These are phyloP conservation scores for Termitomyces sp. DNA, from an alignment of 768 basidiomycete genomes.

Conservation along the genomic window DNA sequence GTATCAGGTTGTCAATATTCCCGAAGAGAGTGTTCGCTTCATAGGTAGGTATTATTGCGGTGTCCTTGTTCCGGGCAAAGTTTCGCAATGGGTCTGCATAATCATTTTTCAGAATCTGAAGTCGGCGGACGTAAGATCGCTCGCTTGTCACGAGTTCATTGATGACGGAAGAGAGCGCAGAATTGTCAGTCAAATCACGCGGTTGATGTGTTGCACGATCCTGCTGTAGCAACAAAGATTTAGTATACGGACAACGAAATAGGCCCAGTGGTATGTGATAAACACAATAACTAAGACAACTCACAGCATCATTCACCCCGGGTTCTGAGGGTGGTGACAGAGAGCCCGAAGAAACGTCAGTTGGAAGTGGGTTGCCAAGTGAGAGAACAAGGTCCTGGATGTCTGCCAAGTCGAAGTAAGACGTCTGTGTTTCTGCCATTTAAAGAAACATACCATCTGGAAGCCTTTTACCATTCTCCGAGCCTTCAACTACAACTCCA, in stretches of 20 bases:
- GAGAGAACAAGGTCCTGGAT: constrained; percentile 77
- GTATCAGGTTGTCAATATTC: constrained; percentile 86
- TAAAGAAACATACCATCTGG: constrained; percentile 49
- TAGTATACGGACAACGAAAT: constrained; percentile 1
- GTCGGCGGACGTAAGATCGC: constrained; percentile 79
- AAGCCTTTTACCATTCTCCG: constrained; percentile 64
- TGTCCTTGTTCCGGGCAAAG: constrained; percentile 81
- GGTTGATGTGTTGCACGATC: constrained; percentile 42
- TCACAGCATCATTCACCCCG: constrained; percentile 38
- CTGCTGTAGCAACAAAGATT: constrained; percentile 20
- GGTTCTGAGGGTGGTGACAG: constrained; percentile 39
- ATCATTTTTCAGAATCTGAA: constrained; percentile 77
- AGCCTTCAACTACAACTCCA: constrained; percentile 85
- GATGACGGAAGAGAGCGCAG: constrained; percentile 68
- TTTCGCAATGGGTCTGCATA: constrained; percentile 90
- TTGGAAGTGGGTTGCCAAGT: constrained; percentile 62
- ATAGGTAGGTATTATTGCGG: constrained; percentile 83
- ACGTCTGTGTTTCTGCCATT: constrained; percentile 5
- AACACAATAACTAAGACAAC: constrained; percentile 14
- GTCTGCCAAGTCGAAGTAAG: constrained; percentile 38
- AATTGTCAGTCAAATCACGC: constrained; percentile 60
- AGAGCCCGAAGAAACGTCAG: constrained; percentile 45
- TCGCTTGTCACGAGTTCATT: constrained; percentile 90
- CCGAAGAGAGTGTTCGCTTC: constrained; percentile 93
- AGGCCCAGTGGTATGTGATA: background rate